phyloP scores from a whole-genome alignment of 306 rosid species.

The Coriaria nepalensis region DNA sequence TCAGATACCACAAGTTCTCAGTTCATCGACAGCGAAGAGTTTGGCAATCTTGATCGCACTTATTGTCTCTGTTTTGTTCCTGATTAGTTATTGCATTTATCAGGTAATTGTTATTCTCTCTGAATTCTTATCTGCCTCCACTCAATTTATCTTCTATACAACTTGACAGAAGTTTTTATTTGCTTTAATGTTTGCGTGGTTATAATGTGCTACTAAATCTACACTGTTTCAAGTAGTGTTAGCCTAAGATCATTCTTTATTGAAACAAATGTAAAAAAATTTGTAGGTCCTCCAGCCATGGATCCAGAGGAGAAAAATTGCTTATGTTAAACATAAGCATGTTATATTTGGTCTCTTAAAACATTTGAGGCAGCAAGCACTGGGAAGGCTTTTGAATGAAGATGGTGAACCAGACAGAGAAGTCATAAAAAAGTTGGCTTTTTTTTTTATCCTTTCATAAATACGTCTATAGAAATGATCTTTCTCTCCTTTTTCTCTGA shows the following conservation, averaged over 20 bases:
- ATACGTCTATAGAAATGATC: neutral
- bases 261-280: conserved; percentile 1
- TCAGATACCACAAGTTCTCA: conserved; percentile 70
- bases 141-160: neutral
- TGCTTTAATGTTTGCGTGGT: neutral
- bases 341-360: conserved; percentile 56
- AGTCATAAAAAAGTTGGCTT: conserved; percentile 41
- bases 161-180: neutral
- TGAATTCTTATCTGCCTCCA: neutral
- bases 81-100: conserved; percentile 57
- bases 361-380: conserved; percentile 41
- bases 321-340: conserved; percentile 54
- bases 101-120: conserved; percentile 38
- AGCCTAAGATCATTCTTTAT: too few relatives aligned
- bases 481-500: conserved; percentile 7
- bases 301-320: conserved; percentile 67
- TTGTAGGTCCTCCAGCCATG: conserved; percentile 87
- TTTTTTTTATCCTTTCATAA: neutral
- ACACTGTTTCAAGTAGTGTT: too few relatives aligned
- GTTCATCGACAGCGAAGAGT: conserved; percentile 60
- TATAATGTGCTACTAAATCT: too few relatives aligned
- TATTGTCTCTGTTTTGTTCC: conserved; percentile 34
- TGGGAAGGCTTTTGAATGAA: conserved; percentile 50
- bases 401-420: conserved; percentile 50
- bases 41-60: conserved; percentile 71